Conservation (phyloP, 1,284 basidiomycete species). For the Termitomyces sp. region DNA sequence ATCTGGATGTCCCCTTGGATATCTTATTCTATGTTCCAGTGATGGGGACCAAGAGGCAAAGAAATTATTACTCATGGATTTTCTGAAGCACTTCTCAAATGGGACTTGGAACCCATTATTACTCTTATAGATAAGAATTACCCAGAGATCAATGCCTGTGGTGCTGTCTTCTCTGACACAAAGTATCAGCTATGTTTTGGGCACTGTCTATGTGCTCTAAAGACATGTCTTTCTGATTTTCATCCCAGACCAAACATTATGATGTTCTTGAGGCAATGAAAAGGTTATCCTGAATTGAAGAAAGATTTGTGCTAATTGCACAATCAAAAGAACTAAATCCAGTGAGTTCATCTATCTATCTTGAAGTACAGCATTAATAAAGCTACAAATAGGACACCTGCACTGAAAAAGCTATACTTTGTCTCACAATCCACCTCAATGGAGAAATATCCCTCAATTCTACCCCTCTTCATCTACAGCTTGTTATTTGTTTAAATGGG, state of each 20-base stretch:
- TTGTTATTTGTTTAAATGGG: too few species aligned
- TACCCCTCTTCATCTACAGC: too few species aligned
- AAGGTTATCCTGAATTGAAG: not conserved
- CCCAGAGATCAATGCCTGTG: constrained; percentile 23
- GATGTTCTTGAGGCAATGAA: not conserved
- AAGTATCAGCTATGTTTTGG: constrained; percentile 26
- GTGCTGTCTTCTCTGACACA: constrained; percentile 17
- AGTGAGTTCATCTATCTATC: not conserved
- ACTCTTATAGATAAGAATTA: constrained; percentile 23
- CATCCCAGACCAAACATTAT: not conserved
- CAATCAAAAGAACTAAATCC: not conserved
- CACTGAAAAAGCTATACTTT: not conserved
- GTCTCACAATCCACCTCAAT: not conserved
- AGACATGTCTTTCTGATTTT: not conserved
- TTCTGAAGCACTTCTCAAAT: constrained; percentile 18
- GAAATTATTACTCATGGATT: constrained; percentile 13
- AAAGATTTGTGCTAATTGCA: not conserved
- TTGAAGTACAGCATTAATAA: not conserved
- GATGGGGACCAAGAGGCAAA: constrained; percentile 14
- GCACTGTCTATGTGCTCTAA: constrained; percentile 16
- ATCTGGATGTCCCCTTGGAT: constrained; percentile 21
- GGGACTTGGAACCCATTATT: constrained; percentile 14
- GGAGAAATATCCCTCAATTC: too few species aligned
- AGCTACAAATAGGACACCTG: not conserved
- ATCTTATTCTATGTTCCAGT: constrained; percentile 18